These are phyloP conservation scores for Phellopilus nigrolimitatus DNA, from an alignment of 1,284 basidiomycete species.

Conservation along the genomic window DNA sequence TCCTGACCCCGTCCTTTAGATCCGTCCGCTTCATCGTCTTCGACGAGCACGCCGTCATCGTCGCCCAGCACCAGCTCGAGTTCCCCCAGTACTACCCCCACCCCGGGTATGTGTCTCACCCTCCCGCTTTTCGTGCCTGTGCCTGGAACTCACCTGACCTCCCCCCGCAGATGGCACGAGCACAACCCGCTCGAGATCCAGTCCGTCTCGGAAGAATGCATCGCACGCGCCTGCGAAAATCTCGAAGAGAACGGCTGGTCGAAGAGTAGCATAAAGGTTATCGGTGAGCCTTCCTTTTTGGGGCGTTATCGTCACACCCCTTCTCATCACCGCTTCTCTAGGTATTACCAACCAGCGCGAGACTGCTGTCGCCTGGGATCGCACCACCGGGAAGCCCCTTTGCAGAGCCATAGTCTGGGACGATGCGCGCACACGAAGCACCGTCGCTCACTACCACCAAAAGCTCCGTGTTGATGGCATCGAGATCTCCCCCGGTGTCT, in stretches of 20 bases:
- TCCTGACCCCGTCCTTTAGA: slow-evolving; percentile 37
- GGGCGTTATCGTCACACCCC: slow-evolving; percentile 20
- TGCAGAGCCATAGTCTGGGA: slow-evolving; percentile 96
- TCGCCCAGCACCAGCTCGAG: slow-evolving; percentile 85
- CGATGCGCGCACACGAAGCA: slow-evolving; percentile 84
- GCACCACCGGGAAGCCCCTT: slow-evolving; percentile 82
- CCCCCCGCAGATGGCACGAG: slow-evolving; percentile 79
- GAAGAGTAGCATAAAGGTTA: slow-evolving; percentile 81
- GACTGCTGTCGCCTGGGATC: slow-evolving; percentile 93
- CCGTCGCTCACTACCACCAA: slow-evolving; percentile 74
- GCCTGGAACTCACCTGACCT: slow-evolving; percentile 4
- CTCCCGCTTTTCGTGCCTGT: slow-evolving; percentile 4
- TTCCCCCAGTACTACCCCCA: slow-evolving; percentile 90
- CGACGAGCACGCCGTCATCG: slow-evolving; percentile 82
- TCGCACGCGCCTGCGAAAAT: slow-evolving; percentile 66
- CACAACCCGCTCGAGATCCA: slow-evolving; percentile 89
- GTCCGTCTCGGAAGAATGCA: slow-evolving; percentile 72
- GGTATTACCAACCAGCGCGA: slow-evolving; percentile 98
- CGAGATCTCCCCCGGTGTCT: slow-evolving; percentile 60
- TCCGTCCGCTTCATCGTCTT: slow-evolving; percentile 95
- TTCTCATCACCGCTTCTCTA: slow-evolving; percentile 28
- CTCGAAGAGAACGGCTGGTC: slow-evolving; percentile 75
- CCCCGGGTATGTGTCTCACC: slow-evolving; percentile 57
- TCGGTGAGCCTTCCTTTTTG: slow-evolving; percentile 54
- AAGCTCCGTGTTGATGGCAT: slow-evolving; percentile 74